Conservation (phyloP, 768 basidiomycete species). For the Phanerodontia chrysosporium region DNA sequence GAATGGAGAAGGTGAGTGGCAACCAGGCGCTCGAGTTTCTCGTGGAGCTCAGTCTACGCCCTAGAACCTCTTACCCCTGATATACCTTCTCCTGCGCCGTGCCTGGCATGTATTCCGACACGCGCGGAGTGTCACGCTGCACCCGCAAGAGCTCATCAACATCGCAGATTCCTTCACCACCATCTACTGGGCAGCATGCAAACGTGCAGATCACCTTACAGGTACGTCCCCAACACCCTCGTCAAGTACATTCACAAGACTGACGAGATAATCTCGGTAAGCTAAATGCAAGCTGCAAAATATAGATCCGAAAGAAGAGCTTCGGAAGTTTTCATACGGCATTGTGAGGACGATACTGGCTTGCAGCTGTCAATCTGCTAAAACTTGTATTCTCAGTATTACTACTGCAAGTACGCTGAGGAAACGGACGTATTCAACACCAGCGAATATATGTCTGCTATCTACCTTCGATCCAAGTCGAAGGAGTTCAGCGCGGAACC, state of each 20-base stretch:
- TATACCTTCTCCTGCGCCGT: slow-evolving; percentile 8
- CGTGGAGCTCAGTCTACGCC: not conserved
- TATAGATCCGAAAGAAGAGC: not conserved
- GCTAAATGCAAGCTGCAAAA: slow-evolving; percentile 1
- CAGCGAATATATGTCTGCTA: not conserved
- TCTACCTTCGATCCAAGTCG: not conserved
- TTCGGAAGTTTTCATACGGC: not conserved
- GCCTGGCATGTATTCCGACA: not conserved
- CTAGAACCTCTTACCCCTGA: slow-evolving; percentile 3
- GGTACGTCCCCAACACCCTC: not conserved
- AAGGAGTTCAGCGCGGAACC: too few species aligned
- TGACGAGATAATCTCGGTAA: too few species aligned
- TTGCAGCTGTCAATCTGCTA: not conserved
- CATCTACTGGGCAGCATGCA: not conserved
- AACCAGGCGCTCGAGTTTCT: too few species aligned
- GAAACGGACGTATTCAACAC: not conserved
- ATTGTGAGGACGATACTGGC: not conserved
- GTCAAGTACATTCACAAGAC: not conserved
- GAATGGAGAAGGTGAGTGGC: slow-evolving; percentile 12
- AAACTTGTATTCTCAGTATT: not conserved
- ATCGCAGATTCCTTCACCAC: not conserved
- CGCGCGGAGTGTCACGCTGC: not conserved
- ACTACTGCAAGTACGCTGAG: not conserved
- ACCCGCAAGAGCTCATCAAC: not conserved
- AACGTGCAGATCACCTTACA: not conserved